Evolutionary conservation across 2,329 filamentous ascomycete species (phyloP).

Genomic region (Teratosphaeria nubilosa): DNA sequence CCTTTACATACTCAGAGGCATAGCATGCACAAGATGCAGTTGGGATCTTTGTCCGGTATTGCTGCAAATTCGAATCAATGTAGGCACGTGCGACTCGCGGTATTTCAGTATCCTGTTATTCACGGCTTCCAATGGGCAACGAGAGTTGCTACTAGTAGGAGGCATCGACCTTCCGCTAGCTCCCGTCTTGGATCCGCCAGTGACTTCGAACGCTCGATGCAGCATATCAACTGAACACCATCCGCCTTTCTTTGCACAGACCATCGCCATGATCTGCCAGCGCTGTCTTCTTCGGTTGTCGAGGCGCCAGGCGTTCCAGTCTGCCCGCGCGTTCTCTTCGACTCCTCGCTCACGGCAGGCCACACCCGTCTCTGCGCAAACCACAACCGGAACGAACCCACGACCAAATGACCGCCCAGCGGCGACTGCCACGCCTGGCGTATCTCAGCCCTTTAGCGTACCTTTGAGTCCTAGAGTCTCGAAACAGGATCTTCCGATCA

Average conservation of each 20-base stretch:
- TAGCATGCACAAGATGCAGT: neutral
- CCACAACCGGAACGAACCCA: slow-evolving; percentile 19
- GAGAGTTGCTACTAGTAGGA: neutral
- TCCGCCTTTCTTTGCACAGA: neutral
- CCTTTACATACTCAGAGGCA: no score
- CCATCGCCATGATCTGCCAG: slow-evolving; percentile 21
- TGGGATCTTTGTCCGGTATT: no score
- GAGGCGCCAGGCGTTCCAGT: slow-evolving; percentile 4
- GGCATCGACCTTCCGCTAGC: neutral
- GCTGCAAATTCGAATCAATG: no score
- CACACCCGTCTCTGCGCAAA: slow-evolving; percentile 19
- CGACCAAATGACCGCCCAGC: slow-evolving; percentile 27
- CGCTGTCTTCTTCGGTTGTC: slow-evolving; percentile 19
- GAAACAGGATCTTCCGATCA: slow-evolving; percentile 17
- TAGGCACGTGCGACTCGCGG: no score
- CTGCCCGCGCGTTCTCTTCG: slow-evolving; percentile 9
- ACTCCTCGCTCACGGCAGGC: slow-evolving; percentile 4
- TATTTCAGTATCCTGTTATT: no score
- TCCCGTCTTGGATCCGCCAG: neutral
- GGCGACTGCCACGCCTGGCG: slow-evolving; percentile 33
- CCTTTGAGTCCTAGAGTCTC: slow-evolving; percentile 24
- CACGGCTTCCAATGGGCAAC: no score
- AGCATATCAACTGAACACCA: neutral
- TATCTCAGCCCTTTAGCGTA: slow-evolving; percentile 37
- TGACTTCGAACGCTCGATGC: neutral